phyloP scores from a whole-genome alignment of 306 rosid genomes.

The Cucumis hystrix region DNA sequence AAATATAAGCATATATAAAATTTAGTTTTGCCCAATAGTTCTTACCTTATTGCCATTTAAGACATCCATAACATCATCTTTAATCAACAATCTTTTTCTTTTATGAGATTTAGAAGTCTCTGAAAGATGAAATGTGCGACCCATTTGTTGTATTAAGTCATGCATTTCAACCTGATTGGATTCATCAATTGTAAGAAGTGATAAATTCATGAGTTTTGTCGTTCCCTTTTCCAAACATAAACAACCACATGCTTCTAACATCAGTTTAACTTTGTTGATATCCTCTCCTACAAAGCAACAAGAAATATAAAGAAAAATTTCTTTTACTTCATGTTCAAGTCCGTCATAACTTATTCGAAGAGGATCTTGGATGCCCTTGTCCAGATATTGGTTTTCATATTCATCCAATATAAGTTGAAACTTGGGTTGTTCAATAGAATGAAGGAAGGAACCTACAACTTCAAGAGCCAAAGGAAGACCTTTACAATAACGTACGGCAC shows the following conservation, averaged over 20 bases:
- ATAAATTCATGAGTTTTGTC: constrained; percentile 1
- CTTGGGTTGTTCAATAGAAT: neutral
- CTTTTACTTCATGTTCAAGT: neutral
- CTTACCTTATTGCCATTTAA: neutral
- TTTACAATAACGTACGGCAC: neutral
- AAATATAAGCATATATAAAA: too few relatives aligned
- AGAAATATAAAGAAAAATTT: constrained; percentile 23
- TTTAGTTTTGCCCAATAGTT: too few relatives aligned
- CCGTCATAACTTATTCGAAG: constrained; percentile 13
- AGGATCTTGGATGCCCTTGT: constrained; percentile 8
- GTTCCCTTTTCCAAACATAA: constrained; percentile 11
- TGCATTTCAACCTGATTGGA: neutral
- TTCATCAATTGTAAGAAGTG: constrained; percentile 9
- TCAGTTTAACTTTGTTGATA: neutral
- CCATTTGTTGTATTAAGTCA: constrained; percentile 21
- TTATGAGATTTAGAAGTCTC: neutral
- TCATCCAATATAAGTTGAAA: constrained; percentile 14
- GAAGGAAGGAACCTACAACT: constrained; percentile 19
- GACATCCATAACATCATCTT: neutral
- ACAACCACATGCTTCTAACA: constrained; percentile 14
- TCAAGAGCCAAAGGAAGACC: constrained; percentile 28
- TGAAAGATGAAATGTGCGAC: constrained; percentile 11
- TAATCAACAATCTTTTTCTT: neutral
- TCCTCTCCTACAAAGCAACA: constrained; percentile 21
- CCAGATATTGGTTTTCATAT: neutral